Evolutionary conservation across 371 early-diverging fungal species (phyloP).

Genomic region (Syncephalastrum sp.): DNA sequence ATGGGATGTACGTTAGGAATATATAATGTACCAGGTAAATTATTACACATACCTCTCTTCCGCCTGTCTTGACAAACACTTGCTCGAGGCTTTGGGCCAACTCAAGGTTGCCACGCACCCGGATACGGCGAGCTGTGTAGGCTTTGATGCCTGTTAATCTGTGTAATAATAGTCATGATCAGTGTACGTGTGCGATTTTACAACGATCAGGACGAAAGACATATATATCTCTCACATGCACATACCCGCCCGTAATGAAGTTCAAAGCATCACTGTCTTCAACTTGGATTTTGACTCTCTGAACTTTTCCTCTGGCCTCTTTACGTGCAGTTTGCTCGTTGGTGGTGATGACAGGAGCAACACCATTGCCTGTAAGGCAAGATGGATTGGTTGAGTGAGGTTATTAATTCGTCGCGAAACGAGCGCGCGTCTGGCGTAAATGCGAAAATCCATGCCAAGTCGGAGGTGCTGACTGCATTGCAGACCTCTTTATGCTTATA

Average conservation of each 20-base stretch:
- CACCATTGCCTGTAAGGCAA: slow-evolving; percentile 19
- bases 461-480: neutral
- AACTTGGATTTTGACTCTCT: slow-evolving; percentile 36
- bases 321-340: slow-evolving; percentile 22
- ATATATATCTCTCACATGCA: neutral
- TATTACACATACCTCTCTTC: slow-evolving; percentile 28
- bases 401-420: neutral
- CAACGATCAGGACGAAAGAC: neutral
- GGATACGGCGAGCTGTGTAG: slow-evolving; percentile 42
- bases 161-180: neutral
- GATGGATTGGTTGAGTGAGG: neutral
- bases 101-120: slow-evolving; percentile 46
- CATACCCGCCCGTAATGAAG: slow-evolving; percentile 47
- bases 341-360: slow-evolving; percentile 33
- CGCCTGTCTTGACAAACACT: slow-evolving; percentile 43
- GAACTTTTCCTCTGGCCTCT: slow-evolving; percentile 23
- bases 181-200: neutral
- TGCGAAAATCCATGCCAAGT: no score
- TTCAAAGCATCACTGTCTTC: slow-evolving; percentile 43
- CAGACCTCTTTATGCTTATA: neutral
- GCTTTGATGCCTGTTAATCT: slow-evolving; percentile 50
- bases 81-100: slow-evolving; percentile 46
- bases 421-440: no score
- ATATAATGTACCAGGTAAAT: neutral
- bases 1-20: no score